These are phyloP conservation scores for Cladorrhinum sp. DNA, from an alignment of 2,329 filamentous ascomycete genomes.

Conservation along the genomic window DNA sequence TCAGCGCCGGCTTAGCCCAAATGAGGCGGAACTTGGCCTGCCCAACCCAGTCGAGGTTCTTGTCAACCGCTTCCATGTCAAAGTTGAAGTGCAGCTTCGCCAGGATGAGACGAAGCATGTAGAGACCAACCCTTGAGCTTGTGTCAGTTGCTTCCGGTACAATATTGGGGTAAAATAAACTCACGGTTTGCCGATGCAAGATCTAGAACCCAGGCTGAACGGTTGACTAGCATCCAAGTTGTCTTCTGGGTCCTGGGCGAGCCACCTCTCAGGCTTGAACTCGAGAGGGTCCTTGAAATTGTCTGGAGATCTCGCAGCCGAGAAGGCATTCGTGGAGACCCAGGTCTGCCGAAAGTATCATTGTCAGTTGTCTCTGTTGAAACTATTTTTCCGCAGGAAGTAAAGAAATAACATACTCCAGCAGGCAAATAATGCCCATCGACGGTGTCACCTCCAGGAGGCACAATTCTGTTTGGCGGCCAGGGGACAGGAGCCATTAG, in stretches of 20 bases:
- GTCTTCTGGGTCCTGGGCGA: neutral
- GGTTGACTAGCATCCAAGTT: constrained; percentile 8
- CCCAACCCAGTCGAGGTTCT: constrained; percentile 11
- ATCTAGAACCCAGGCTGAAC: constrained; percentile 8
- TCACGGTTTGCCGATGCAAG: constrained; percentile 15
- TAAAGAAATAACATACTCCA: constrained; percentile 5
- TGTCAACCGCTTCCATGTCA: constrained; percentile 11
- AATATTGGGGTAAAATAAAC: neutral
- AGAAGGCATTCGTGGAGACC: constrained; percentile 8
- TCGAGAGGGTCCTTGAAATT: constrained; percentile 8
- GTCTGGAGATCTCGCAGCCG: neutral
- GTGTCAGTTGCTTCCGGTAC: neutral
- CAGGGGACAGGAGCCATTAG: constrained; percentile 11
- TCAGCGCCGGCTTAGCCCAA: constrained; percentile 8
- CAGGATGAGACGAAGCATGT: constrained; percentile 10
- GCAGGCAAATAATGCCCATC: constrained; percentile 11
- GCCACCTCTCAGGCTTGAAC: constrained; percentile 13
- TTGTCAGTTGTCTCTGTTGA: neutral
- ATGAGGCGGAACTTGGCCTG: constrained; percentile 5
- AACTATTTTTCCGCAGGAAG: too few species aligned
- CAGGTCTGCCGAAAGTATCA: constrained; percentile 12
- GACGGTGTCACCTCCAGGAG: constrained; percentile 11
- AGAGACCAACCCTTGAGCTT: constrained; percentile 3
- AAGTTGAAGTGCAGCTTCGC: constrained; percentile 15
- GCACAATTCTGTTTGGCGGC: constrained; percentile 7